These are phyloP conservation scores for Yamadazyma aaseri DNA, from an alignment of 1,139 yeast species.

Conservation along the genomic window DNA sequence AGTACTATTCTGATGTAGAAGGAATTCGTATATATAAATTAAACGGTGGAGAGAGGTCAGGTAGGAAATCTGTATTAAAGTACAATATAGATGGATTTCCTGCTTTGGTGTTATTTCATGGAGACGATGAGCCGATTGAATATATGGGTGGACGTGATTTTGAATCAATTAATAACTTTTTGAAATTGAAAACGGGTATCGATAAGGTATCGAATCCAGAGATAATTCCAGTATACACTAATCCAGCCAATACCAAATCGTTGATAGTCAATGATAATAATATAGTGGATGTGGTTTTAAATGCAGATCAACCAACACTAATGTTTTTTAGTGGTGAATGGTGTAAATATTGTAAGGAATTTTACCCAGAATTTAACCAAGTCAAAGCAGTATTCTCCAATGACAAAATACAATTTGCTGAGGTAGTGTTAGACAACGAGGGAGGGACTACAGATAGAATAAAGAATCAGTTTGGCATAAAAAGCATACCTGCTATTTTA, in stretches of 20 bases:
- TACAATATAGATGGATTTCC: constrained; percentile 67
- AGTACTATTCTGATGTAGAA: constrained; percentile 44
- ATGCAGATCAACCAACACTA: constrained; percentile 58
- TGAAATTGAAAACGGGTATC: constrained; percentile 35
- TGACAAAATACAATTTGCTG: constrained; percentile 52
- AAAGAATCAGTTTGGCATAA: constrained; percentile 41
- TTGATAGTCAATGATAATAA: constrained; percentile 38
- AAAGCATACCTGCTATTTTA: constrained; percentile 53
- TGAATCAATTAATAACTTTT: constrained; percentile 45
- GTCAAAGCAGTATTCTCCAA: constrained; percentile 51
- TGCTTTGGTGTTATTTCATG: constrained; percentile 56
- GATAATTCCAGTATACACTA: constrained; percentile 10
- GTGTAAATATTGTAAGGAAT: constrained; percentile 74
- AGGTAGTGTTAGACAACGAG: constrained; percentile 67
- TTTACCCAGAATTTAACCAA: constrained; percentile 62
- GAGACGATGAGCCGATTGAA: constrained; percentile 47
- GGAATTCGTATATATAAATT: constrained; percentile 57
- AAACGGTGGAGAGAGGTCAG: constrained; percentile 63
- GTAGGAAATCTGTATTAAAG: constrained; percentile 51
- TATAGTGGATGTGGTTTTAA: constrained; percentile 52
- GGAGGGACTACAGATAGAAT: constrained; percentile 34
- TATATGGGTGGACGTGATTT: constrained; percentile 50
- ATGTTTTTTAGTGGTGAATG: constrained; percentile 77
- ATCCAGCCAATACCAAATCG: constrained; percentile 2
- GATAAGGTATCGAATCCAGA: constrained; percentile 17